These are phyloP conservation scores for Hypoxylon sp. DNA, from an alignment of 2,329 filamentous ascomycete species.

Conservation along the genomic window DNA sequence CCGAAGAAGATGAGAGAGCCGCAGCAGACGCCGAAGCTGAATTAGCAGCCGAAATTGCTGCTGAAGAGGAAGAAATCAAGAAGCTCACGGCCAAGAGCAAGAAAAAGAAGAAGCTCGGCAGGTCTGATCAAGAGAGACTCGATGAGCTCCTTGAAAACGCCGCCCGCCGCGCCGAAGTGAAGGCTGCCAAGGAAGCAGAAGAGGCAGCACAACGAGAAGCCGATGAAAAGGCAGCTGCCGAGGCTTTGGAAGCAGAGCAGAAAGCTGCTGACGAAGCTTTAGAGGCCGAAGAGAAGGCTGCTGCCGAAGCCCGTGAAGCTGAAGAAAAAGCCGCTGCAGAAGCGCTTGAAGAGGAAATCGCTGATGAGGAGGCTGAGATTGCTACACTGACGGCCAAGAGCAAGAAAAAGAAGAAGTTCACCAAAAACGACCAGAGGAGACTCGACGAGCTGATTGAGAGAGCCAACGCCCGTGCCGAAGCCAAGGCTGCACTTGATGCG, in stretches of 20 bases:
- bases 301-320: conserved; percentile 34
- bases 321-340: conserved; percentile 37
- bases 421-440: conserved; percentile 54
- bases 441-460: conserved; percentile 46
- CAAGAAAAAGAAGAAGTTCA: conserved; percentile 56
- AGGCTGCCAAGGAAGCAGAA: conserved; percentile 56
- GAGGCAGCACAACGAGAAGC: conserved; percentile 53
- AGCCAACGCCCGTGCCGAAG: conserved; percentile 40
- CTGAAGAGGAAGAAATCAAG: conserved; percentile 58
- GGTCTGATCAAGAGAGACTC: conserved; percentile 53
- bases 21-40: conserved; percentile 48
- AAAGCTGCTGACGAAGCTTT: conserved; percentile 51
- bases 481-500: conserved; percentile 32
- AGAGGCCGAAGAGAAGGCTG: conserved; percentile 34
- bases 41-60: conserved; percentile 56
- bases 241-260: conserved; percentile 46
- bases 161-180: conserved; percentile 52
- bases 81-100: conserved; percentile 52
- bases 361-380: conserved; percentile 49
- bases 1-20: conserved; percentile 58
- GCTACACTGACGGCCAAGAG: conserved; percentile 52
- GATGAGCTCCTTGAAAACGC: conserved; percentile 56
- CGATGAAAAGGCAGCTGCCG: conserved; percentile 38
- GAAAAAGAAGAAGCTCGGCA: conserved; percentile 51
- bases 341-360: conserved; percentile 45